Conservation (phyloP, 352 stramenopile species). For the Hyaloperonospora arabidopsidis region DNA sequence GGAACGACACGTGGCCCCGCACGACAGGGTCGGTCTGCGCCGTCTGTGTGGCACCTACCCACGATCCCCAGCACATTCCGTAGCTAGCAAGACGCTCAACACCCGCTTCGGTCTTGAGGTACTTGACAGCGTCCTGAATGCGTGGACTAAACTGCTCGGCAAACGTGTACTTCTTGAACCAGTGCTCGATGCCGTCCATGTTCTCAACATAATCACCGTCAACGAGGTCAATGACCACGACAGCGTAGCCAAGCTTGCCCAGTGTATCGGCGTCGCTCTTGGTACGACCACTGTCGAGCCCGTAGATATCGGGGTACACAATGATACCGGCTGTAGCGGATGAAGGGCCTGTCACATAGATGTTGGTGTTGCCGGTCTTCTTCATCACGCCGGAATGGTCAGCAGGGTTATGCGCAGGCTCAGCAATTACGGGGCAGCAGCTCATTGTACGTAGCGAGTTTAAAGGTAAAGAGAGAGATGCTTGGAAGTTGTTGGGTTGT, state of each 20-base stretch:
- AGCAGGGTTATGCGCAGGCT: constrained; percentile 40
- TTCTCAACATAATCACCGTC: constrained; percentile 60
- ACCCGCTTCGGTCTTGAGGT: constrained; percentile 55
- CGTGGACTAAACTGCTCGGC: constrained; percentile 35
- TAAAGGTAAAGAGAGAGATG: too few relatives aligned
- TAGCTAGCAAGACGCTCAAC: constrained; percentile 63
- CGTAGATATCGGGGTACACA: constrained; percentile 71
- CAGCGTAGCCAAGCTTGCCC: constrained; percentile 66
- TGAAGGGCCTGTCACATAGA: constrained; percentile 66
- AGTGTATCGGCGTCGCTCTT: constrained; percentile 70
- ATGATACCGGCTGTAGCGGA: constrained; percentile 58
- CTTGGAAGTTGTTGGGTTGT: too few relatives aligned
- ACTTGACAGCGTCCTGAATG: constrained; percentile 67
- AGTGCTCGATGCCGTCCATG: constrained; percentile 34
- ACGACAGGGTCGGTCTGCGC: constrained; percentile 39
- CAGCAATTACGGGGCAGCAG: constrained; percentile 67
- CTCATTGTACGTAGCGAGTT: constrained; percentile 31
- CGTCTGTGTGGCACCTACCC: constrained; percentile 53
- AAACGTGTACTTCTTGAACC: constrained; percentile 68
- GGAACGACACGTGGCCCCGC: constrained; percentile 68
- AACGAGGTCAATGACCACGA: constrained; percentile 60
- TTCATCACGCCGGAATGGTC: constrained; percentile 48
- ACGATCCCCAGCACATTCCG: constrained; percentile 81
- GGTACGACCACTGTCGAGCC: constrained; percentile 69
- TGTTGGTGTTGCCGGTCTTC: constrained; percentile 55